Evolutionary conservation across 2,329 filamentous ascomycete genomes (phyloP).

Genomic region (Monosporascus sp.): DNA sequence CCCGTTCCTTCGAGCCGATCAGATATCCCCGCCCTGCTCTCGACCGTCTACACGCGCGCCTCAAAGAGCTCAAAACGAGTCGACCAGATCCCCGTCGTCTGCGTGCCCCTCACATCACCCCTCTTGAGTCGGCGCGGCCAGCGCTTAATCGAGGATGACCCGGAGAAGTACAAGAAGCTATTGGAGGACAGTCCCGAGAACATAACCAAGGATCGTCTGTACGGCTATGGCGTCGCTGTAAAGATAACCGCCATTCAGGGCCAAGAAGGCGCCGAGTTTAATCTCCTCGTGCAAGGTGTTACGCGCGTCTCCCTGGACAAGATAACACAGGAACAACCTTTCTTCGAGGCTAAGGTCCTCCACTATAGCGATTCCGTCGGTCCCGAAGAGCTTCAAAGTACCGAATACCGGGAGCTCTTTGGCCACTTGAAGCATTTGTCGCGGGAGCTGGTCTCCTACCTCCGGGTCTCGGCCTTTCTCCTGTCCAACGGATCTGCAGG

Average conservation of each 20-base stretch:
- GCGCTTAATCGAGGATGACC: constrained; percentile 63
- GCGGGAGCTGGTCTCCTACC: constrained; percentile 76
- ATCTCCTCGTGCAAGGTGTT: constrained; percentile 79
- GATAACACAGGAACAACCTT: constrained; percentile 71
- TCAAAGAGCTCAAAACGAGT: constrained; percentile 60
- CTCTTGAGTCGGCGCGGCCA: constrained; percentile 70
- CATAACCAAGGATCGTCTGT: constrained; percentile 68
- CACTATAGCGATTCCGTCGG: constrained; percentile 18
- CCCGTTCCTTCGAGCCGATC: constrained; percentile 72
- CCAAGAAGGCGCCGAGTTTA: constrained; percentile 68
- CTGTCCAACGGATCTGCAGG: constrained; percentile 58
- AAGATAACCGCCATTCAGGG: constrained; percentile 76
- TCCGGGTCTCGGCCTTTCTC: constrained; percentile 80
- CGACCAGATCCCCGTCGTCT: constrained; percentile 72
- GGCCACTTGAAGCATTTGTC: constrained; percentile 77
- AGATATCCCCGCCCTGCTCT: constrained; percentile 83
- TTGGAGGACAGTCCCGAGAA: constrained; percentile 51
- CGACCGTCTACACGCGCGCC: constrained; percentile 74
- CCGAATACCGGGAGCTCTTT: constrained; percentile 57
- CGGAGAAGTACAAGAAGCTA: constrained; percentile 41
- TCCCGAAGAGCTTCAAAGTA: constrained; percentile 16
- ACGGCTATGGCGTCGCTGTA: constrained; percentile 73
- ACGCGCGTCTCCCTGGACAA: constrained; percentile 71
- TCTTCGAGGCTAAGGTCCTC: constrained; percentile 76
- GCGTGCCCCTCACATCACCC: constrained; percentile 76